These are phyloP conservation scores for Coniosporium tulheliwenetii DNA, from an alignment of 2,329 filamentous ascomycete species.

Conservation along the genomic window DNA sequence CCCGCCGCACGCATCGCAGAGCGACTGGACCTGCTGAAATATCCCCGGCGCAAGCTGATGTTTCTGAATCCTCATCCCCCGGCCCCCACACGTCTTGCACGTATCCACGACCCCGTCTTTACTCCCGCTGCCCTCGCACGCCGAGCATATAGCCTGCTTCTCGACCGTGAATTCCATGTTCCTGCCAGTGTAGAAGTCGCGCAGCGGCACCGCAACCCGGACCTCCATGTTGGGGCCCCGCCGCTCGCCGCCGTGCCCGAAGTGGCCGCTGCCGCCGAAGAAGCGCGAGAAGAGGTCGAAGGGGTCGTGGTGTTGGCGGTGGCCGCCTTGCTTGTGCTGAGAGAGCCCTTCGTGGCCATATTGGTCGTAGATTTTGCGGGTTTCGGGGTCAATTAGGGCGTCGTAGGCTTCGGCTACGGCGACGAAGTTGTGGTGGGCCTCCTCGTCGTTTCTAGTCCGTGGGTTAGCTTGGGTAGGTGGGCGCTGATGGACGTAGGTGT, in stretches of 20 bases:
- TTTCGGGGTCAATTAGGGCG: constrained; percentile 62
- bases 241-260: constrained; percentile 58
- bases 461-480: constrained; percentile 1
- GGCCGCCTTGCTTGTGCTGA: constrained; percentile 60
- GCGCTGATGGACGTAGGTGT: constrained; percentile 1
- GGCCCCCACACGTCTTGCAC: constrained; percentile 62
- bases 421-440: constrained; percentile 81
- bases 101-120: constrained; percentile 71
- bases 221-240: constrained; percentile 83
- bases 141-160: constrained; percentile 88
- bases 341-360: constrained; percentile 85
- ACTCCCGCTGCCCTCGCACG: constrained; percentile 74
- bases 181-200: constrained; percentile 84
- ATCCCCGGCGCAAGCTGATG: constrained; percentile 94
- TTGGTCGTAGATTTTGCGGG: constrained; percentile 81
- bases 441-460: constrained; percentile 49
- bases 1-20: constrained; percentile 77
- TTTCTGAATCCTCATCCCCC: constrained; percentile 73
- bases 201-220: constrained; percentile 59
- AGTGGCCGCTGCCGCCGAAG: constrained; percentile 84
- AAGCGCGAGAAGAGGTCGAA: constrained; percentile 95
- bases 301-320: constrained; percentile 55
- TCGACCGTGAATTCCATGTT: constrained; percentile 80
- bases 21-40: constrained; percentile 90
- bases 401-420: constrained; percentile 93